phyloP scores from a whole-genome alignment of 2,329 filamentous ascomycete species.

The Arthrinium puccinioides region DNA sequence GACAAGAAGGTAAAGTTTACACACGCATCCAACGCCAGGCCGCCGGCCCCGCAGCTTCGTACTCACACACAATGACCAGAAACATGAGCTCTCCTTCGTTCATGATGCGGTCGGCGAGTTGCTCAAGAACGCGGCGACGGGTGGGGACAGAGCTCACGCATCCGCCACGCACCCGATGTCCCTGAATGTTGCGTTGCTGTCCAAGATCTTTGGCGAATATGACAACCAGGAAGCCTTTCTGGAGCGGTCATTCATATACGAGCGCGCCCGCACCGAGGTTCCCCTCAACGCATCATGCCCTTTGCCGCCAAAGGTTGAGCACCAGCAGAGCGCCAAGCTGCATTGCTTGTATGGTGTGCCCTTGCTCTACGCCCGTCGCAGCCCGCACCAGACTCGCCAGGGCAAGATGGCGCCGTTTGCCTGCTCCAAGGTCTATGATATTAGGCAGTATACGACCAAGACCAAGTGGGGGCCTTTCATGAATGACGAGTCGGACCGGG shows the following conservation, averaged over 20 bases:
- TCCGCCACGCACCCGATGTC: slow-evolving; percentile 34
- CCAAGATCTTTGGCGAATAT: slow-evolving; percentile 34
- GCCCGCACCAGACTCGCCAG: slow-evolving; percentile 25
- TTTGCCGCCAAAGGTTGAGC: slow-evolving; percentile 31
- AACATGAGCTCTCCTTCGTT: slow-evolving; percentile 39
- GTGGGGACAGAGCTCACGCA: slow-evolving; percentile 20
- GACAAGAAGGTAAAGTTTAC: slow-evolving; percentile 35
- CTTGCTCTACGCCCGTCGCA: slow-evolving; percentile 26
- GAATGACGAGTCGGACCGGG: slow-evolving; percentile 50
- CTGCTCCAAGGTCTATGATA: slow-evolving; percentile 64
- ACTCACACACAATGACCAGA: too few relatives aligned
- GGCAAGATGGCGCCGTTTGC: slow-evolving; percentile 43
- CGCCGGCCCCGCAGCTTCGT: too few relatives aligned
- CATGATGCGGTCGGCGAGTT: slow-evolving; percentile 36
- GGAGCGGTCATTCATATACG: slow-evolving; percentile 56
- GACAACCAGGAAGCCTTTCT: slow-evolving; percentile 54
- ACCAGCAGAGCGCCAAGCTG: slow-evolving; percentile 63
- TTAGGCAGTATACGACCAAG: slow-evolving; percentile 56
- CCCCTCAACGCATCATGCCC: slow-evolving; percentile 6
- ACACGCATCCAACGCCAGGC: too few relatives aligned
- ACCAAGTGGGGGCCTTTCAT: slow-evolving; percentile 67
- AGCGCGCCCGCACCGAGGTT: slow-evolving; percentile 39
- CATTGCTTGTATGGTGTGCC: slow-evolving; percentile 64
- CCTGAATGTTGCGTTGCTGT: slow-evolving; percentile 37
- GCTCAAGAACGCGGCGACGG: slow-evolving; percentile 34